phyloP scores from a whole-genome alignment of 805 yeast species.

The Cyberlindnera mrakii region DNA sequence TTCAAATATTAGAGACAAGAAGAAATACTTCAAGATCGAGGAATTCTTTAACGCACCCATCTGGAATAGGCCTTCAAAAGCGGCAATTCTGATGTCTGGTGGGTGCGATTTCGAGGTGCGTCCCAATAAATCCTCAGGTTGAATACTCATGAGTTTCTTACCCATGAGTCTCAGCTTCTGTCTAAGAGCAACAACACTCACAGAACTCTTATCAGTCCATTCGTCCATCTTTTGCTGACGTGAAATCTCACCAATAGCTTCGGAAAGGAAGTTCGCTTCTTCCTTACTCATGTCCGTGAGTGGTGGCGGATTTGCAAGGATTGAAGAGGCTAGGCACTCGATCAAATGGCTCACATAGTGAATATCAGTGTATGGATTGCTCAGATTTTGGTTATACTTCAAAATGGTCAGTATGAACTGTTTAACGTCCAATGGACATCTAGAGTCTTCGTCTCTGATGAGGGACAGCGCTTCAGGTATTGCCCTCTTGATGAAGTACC shows the following conservation, averaged over 20 bases:
- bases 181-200: constrained; percentile 50
- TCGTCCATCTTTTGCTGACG: constrained; percentile 75
- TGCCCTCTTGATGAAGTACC: constrained; percentile 63
- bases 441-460: constrained; percentile 58
- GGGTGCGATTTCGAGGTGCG: constrained; percentile 43
- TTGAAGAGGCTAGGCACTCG: constrained; percentile 40
- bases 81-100: constrained; percentile 53
- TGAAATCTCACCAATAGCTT: constrained; percentile 60
- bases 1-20: constrained; percentile 52
- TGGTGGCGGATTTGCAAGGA: constrained; percentile 22
- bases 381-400: constrained; percentile 80
- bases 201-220: constrained; percentile 63
- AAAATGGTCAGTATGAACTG: constrained; percentile 63
- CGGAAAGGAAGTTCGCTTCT: constrained; percentile 34
- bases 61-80: constrained; percentile 62
- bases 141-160: constrained; percentile 44
- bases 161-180: constrained; percentile 56
- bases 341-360: constrained; percentile 58
- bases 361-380: constrained; percentile 70
- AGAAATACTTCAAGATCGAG: constrained; percentile 53
- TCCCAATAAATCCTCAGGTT: constrained; percentile 49
- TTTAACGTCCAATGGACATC: constrained; percentile 53
- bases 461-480: constrained; percentile 57
- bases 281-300: constrained; percentile 17
- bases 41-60: constrained; percentile 75